phyloP scores from a whole-genome alignment of 495 filamentous ascomycete genomes.

The Elaphomyces granulatus region DNA sequence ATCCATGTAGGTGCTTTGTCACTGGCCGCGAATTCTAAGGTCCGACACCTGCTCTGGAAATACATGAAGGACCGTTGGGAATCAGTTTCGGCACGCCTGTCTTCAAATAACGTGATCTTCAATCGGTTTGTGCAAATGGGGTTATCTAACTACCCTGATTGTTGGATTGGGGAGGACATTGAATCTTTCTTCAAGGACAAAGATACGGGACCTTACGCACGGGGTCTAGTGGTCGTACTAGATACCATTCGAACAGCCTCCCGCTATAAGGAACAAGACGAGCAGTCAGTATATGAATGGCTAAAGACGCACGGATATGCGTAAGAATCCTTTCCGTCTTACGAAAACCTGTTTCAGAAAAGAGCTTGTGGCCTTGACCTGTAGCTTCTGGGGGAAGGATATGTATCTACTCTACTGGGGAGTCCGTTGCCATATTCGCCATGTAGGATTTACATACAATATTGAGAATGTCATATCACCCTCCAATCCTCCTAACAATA shows the following conservation, averaged over 20 bases:
- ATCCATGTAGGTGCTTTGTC: slow-evolving; percentile 63
- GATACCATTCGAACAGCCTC: slow-evolving; percentile 70
- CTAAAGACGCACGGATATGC: slow-evolving; percentile 47
- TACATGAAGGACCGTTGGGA: slow-evolving; percentile 73
- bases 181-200: slow-evolving; percentile 67
- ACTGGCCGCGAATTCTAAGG: slow-evolving; percentile 54
- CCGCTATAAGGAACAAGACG: slow-evolving; percentile 61
- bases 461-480: too few relatives aligned
- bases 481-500: too few relatives aligned
- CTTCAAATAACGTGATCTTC: slow-evolving; percentile 68
- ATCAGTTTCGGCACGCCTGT: slow-evolving; percentile 48
- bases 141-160: slow-evolving; percentile 61
- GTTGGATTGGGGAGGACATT: slow-evolving; percentile 59
- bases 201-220: slow-evolving; percentile 66
- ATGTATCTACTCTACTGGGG: too few relatives aligned
- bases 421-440: too few relatives aligned
- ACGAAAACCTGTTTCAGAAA: too few relatives aligned
- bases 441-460: not conserved
- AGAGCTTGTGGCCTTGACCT: too few relatives aligned
- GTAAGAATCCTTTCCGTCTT: too few relatives aligned
- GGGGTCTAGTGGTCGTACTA: slow-evolving; percentile 59
- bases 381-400: too few relatives aligned
- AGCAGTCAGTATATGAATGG: slow-evolving; percentile 54
- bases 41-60: slow-evolving; percentile 61
- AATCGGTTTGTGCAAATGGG: slow-evolving; percentile 72